Evolutionary conservation across 106 monocot genomes (phyloP).

Genomic region (Hemerocallis citrina): DNA sequence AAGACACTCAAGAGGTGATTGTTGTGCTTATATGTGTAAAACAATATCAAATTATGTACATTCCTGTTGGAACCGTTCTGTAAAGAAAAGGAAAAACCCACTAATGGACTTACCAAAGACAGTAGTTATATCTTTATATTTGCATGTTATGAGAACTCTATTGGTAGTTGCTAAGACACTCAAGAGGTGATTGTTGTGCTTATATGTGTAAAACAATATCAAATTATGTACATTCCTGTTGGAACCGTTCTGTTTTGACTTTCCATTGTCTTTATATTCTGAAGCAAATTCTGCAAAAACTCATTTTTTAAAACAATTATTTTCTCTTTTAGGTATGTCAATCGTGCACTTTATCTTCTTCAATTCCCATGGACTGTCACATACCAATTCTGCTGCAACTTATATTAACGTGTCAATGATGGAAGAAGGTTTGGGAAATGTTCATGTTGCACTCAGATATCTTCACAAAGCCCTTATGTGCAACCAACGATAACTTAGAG

Average conservation of each 20-base stretch:
- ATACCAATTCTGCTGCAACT: slow-evolving; percentile 95
- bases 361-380: slow-evolving; percentile 87
- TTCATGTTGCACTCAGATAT: slow-evolving; percentile 82
- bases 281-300: not conserved
- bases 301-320: not conserved
- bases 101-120: no score
- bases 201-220: not conserved
- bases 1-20: no score
- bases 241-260: not conserved
- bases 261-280: not conserved
- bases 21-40: no score
- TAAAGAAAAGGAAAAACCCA: no score
- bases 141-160: no score
- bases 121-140: no score
- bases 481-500: slow-evolving; percentile 81
- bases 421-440: slow-evolving; percentile 98
- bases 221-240: not conserved
- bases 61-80: no score
- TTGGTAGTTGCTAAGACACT: no score
- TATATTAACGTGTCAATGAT: slow-evolving; percentile 99
- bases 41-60: no score
- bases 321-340: slow-evolving; percentile 62
- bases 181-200: not conserved
- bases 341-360: slow-evolving; percentile 83
- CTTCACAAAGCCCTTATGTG: slow-evolving; percentile 91